Conservation (phyloP, 2,329 filamentous ascomycete genomes). For the Aspergillus niger region DNA sequence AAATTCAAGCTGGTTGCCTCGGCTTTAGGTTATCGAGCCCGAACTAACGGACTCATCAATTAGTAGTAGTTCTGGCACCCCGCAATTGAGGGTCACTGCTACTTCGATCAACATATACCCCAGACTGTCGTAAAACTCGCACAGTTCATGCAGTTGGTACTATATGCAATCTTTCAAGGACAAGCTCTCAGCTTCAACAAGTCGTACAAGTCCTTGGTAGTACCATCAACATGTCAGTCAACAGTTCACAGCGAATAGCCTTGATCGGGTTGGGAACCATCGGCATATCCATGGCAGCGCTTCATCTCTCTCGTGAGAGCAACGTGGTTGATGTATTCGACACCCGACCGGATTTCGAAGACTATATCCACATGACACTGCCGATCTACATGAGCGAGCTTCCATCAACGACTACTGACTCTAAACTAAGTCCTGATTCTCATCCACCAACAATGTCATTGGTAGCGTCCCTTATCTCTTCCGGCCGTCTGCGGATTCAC, state of each 20-base stretch:
- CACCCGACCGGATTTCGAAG: slow-evolving; percentile 50
- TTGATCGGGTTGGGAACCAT: slow-evolving; percentile 51
- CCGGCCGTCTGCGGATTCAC: slow-evolving; percentile 22
- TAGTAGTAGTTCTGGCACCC: not conserved
- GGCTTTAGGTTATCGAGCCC: not conserved
- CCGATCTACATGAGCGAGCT: slow-evolving; percentile 15
- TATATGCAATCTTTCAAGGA: no score
- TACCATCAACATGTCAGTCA: slow-evolving; percentile 11
- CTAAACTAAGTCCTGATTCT: not conserved
- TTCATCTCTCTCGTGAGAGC: slow-evolving; percentile 26
- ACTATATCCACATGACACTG: slow-evolving; percentile 45
- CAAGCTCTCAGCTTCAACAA: no score
- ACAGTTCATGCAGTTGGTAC: not conserved
- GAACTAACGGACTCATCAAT: not conserved
- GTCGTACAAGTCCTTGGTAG: not conserved
- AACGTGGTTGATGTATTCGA: slow-evolving; percentile 52
- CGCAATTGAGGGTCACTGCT: not conserved
- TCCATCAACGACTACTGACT: not conserved
- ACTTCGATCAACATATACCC: not conserved
- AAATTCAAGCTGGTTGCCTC: not conserved
- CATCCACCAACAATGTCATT: not conserved
- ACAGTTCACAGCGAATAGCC: slow-evolving; percentile 31
- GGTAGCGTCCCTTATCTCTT: slow-evolving; percentile 15
- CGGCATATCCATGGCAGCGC: slow-evolving; percentile 58
- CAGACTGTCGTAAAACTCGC: not conserved